phyloP scores from a whole-genome alignment of 225 moss, liverwort and hornwort species.

The Bryum argenteum region DNA sequence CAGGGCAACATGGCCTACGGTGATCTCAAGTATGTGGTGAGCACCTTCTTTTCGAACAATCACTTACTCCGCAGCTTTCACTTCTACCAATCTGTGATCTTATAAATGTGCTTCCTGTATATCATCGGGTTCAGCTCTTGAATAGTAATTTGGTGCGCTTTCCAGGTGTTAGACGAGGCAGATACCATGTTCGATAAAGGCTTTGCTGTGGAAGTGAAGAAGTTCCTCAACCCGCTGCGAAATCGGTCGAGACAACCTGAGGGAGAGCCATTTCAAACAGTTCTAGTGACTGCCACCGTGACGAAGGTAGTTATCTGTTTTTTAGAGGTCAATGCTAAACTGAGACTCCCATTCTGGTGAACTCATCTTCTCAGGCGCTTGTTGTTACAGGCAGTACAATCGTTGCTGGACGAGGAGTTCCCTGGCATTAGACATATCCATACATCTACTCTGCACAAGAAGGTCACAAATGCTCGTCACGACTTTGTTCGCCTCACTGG shows the following conservation, averaged over 20 bases:
- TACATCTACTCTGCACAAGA: conserved; percentile 97
- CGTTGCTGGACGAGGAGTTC: conserved; percentile 91
- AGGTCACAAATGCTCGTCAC: conserved; percentile 87
- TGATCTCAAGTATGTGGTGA: conserved; percentile 99
- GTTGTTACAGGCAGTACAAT: conserved; percentile 73
- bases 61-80: not conserved
- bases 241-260: conserved; percentile 83
- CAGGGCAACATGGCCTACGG: conserved; percentile 99
- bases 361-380: not conserved
- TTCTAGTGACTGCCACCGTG: conserved; percentile 90
- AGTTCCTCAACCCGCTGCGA: conserved; percentile 83
- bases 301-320: conserved; percentile 63
- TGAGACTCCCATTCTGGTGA: not conserved
- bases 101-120: not conserved
- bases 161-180: conserved; percentile 94
- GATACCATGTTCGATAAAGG: conserved; percentile 99
- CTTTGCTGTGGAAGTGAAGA: conserved; percentile 89
- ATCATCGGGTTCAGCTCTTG: conserved; percentile 4
- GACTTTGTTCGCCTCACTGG: conserved; percentile 88
- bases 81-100: conserved; percentile 7
- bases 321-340: not conserved
- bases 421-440: conserved; percentile 92
- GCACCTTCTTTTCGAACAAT: conserved; percentile 42
- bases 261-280: conserved; percentile 79
- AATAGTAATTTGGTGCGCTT: conserved; percentile 18